Conservation (phyloP, 2,329 filamentous ascomycete genomes). For the Aspergillus sp. region DNA sequence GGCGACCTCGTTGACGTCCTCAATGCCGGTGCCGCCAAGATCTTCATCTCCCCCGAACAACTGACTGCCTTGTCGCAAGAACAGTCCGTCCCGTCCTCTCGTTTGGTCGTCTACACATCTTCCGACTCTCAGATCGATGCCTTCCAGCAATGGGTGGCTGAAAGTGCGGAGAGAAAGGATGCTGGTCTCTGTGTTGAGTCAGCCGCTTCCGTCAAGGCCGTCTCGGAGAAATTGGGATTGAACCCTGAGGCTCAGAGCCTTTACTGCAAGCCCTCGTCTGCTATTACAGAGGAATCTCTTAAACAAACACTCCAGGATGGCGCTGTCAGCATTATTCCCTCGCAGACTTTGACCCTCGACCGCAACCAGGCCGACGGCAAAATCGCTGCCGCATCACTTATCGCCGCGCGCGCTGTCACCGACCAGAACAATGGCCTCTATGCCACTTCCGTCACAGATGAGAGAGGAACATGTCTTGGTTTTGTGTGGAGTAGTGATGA, state of each 20-base stretch:
- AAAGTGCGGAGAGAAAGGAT: conserved; percentile 31
- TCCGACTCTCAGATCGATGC: conserved; percentile 33
- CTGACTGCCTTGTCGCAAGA: conserved; percentile 52
- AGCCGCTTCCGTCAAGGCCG: conserved; percentile 29
- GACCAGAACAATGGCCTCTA: conserved; percentile 81
- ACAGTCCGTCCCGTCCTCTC: conserved; percentile 48
- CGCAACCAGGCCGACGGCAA: conserved; percentile 53
- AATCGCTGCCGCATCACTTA: conserved; percentile 64
- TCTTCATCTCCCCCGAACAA: conserved; percentile 72
- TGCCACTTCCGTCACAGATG: conserved; percentile 86
- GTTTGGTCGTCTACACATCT: conserved; percentile 53
- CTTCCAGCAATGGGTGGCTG: conserved; percentile 36
- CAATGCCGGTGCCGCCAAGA: conserved; percentile 76
- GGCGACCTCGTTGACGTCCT: conserved; percentile 77
- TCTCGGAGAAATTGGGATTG: conserved; percentile 34
- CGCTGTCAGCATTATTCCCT: conserved; percentile 70
- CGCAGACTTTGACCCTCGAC: conserved; percentile 64
- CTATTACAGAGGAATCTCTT: conserved; percentile 43
- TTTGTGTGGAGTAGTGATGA: conserved; percentile 92
- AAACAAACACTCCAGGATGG: conserved; percentile 43
- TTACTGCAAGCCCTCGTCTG: conserved; percentile 32
- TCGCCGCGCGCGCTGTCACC: conserved; percentile 71
- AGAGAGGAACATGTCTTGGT: conserved; percentile 76
- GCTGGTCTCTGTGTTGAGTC: conserved; percentile 30
- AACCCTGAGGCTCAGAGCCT: conserved; percentile 37